A percentile compares a stretch with the other conserved stretches of the same genome.
These are phyloP conservation scores for Fusarium cicatricum DNA, from an alignment of 2,329 filamentous ascomycete genomes.

Conservation along the genomic window DNA sequence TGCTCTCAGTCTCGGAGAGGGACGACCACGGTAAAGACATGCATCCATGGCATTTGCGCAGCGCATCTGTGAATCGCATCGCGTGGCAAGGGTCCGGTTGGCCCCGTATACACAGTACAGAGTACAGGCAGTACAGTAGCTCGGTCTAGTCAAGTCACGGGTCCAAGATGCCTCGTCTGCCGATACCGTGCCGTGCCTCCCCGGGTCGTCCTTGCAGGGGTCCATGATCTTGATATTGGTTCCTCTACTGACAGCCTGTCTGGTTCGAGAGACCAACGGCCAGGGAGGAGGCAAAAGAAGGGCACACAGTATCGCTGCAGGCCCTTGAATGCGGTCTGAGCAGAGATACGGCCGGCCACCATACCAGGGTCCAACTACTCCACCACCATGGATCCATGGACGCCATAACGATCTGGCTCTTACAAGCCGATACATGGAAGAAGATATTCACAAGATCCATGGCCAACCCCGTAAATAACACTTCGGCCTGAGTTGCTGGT, in stretches of 20 bases:
- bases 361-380: too few relatives aligned
- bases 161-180: conserved; percentile 27
- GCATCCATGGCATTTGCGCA: conserved; percentile 18
- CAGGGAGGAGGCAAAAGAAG: not conserved
- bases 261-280: not conserved
- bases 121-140: conserved; percentile 12
- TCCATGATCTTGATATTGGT: conserved; percentile 19
- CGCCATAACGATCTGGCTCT: too few relatives aligned
- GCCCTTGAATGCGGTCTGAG: too few relatives aligned
- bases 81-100: conserved; percentile 35
- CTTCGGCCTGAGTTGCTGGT: not conserved
- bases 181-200: conserved; percentile 21
- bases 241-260: not conserved
- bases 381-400: too few relatives aligned
- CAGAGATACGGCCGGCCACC: too few relatives aligned
- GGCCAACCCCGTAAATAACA: not conserved
- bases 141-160: conserved; percentile 28
- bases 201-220: conserved; percentile 33
- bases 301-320: too few relatives aligned
- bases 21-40: conserved; percentile 1
- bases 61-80: conserved; percentile 36
- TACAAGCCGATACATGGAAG: too few relatives aligned
- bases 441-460: not conserved
- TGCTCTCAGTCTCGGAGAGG: too few relatives aligned
- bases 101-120: conserved; percentile 32